phyloP scores from a whole-genome alignment of 2,329 filamentous ascomycete species.

The Penicillium verrucosum region DNA sequence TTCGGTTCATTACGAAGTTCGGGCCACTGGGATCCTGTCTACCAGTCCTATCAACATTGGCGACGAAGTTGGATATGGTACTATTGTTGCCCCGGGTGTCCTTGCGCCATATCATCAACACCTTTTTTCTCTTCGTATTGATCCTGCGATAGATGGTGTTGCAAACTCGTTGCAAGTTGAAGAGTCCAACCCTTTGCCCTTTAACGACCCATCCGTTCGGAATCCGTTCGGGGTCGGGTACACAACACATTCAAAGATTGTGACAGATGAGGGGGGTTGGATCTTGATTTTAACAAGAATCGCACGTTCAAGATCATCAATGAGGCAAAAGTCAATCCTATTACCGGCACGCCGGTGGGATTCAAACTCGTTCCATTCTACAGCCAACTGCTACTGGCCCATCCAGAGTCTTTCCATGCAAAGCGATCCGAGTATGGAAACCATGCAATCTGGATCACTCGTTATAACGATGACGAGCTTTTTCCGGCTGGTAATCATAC shows the following conservation, averaged over 20 bases:
- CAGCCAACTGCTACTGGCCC: constrained; percentile 56
- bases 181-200: constrained; percentile 56
- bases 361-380: constrained; percentile 54
- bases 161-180: constrained; percentile 51
- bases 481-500: constrained; percentile 52
- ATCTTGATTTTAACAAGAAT: constrained; percentile 37
- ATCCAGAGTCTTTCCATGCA: constrained; percentile 47
- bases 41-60: constrained; percentile 38
- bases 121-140: constrained; percentile 45
- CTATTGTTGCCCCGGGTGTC: constrained; percentile 41
- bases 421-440: constrained; percentile 51
- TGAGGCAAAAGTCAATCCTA: constrained; percentile 46
- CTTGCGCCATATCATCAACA: constrained; percentile 47
- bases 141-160: constrained; percentile 42
- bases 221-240: constrained; percentile 56
- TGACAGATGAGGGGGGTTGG: constrained; percentile 46
- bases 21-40: constrained; percentile 48
- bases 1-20: constrained; percentile 42
- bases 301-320: constrained; percentile 59
- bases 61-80: constrained; percentile 38
- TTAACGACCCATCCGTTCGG: constrained; percentile 36
- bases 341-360: constrained; percentile 51
- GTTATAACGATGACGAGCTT: constrained; percentile 49
- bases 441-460: constrained; percentile 53
- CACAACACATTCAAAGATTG: constrained; percentile 41